Conservation (phyloP, 1,284 basidiomycete genomes). For the Pseudozyma sp. region DNA sequence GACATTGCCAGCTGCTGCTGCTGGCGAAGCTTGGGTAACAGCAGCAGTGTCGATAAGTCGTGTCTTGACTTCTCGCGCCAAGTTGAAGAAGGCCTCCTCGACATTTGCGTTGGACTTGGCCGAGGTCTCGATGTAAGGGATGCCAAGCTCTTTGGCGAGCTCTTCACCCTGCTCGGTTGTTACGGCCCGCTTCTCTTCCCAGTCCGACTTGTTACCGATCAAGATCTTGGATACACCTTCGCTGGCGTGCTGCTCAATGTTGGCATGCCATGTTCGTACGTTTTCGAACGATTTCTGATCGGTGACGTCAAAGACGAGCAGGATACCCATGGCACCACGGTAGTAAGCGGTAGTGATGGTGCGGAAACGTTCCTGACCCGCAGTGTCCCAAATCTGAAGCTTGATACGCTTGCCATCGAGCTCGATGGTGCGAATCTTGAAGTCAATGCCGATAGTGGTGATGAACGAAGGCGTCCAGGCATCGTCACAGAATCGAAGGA, state of each 20-base stretch:
- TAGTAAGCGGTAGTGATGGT: slow-evolving; percentile 99
- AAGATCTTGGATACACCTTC: slow-evolving; percentile 99
- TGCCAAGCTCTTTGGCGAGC: slow-evolving; percentile 86
- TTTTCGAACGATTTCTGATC: slow-evolving; percentile 98
- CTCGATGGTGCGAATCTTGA: slow-evolving; percentile 88
- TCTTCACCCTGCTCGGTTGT: slow-evolving; percentile 80
- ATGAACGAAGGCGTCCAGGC: slow-evolving; percentile 99
- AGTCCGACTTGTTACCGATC: slow-evolving; percentile 99
- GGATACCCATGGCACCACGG: slow-evolving; percentile 98
- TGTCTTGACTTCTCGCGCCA: slow-evolving; percentile 84
- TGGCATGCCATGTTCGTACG: slow-evolving; percentile 97
- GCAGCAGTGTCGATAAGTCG: slow-evolving; percentile 82
- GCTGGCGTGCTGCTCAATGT: slow-evolving; percentile 98
- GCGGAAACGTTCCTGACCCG: slow-evolving; percentile 98
- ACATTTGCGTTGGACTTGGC: slow-evolving; percentile 98
- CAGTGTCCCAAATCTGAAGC: slow-evolving; percentile 99
- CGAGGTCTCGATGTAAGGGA: slow-evolving; percentile 97
- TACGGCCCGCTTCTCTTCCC: slow-evolving; percentile 95
- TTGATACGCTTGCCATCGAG: slow-evolving; percentile 96
- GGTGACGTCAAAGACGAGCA: slow-evolving; percentile 98
- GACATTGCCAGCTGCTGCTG: slow-evolving; percentile 44
- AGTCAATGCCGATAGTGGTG: slow-evolving; percentile 86
- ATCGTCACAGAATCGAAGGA: slow-evolving; percentile 99
- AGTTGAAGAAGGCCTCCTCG: slow-evolving; percentile 97
- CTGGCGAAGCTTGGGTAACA: slow-evolving; percentile 38